A percentile compares a stretch with the other conserved stretches of the same genome.
Conservation (phyloP, 257 asterid species). For the Pogostemon cablin region DNA sequence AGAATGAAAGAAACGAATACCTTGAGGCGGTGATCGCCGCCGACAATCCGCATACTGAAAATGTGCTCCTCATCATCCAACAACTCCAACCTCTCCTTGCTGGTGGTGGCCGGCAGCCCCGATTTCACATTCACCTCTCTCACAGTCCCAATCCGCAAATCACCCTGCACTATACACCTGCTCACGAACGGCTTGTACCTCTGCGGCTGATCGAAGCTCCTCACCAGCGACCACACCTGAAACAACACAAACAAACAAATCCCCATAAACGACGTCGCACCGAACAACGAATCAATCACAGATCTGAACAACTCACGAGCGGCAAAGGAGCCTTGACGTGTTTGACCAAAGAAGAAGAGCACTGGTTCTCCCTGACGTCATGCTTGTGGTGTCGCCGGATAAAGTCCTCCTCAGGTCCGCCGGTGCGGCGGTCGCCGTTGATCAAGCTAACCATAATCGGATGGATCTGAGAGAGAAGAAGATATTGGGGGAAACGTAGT, state of each 20-base stretch:
- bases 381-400: conserved; percentile 77
- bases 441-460: conserved; percentile 39
- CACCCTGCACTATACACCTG: conserved; percentile 74
- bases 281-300: background rate
- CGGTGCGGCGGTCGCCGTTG: conserved; percentile 46
- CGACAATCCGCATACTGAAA: conserved; percentile 80
- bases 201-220: conserved; percentile 94
- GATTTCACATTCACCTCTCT: conserved; percentile 85
- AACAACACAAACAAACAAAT: conserved; percentile 20
- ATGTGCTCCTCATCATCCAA: conserved; percentile 83
- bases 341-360: conserved; percentile 74
- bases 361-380: conserved; percentile 68
- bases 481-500: conserved; percentile 22
- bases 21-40: conserved; percentile 94
- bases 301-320: conserved; percentile 60
- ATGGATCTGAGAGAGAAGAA: background rate
- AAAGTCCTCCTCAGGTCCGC: conserved; percentile 60
- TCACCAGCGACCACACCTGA: conserved; percentile 89
- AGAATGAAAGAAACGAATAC: conserved; percentile 35
- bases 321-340: conserved; percentile 89
- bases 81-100: conserved; percentile 82
- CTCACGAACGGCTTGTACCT: conserved; percentile 92
- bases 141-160: conserved; percentile 81
- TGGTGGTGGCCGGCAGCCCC: conserved; percentile 88
- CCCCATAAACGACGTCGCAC: background rate